Evolutionary conservation across 2,329 filamentous ascomycete genomes (phyloP).

Genomic region (Tolypocladium cylindrosporum): DNA sequence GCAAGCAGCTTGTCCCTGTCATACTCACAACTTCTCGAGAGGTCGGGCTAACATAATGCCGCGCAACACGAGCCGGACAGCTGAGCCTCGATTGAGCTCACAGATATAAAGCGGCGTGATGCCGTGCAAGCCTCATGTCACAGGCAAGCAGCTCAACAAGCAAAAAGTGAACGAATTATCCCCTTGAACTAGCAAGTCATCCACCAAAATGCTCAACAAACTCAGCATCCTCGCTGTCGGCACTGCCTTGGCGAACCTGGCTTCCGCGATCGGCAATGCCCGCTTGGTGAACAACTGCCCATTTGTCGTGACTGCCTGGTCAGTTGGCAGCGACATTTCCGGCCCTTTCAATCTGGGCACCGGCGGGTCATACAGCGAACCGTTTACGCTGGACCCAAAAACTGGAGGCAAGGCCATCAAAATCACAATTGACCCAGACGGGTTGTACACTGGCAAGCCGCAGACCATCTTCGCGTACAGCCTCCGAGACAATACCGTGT

Average conservation of each 20-base stretch:
- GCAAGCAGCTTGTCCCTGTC: not conserved
- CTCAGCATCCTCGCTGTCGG: conserved; percentile 3
- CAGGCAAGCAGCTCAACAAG: not conserved
- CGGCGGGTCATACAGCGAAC: conserved; percentile 20
- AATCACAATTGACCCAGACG: conserved; percentile 21
- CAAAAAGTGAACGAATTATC: not conserved
- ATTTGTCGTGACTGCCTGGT: conserved; percentile 25
- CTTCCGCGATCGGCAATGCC: conserved; percentile 19
- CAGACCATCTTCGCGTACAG: conserved; percentile 30
- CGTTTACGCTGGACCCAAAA: conserved; percentile 21
- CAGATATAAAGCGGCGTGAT: not conserved
- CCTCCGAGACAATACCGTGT: conserved; percentile 22
- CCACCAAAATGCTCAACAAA: conserved; percentile 7
- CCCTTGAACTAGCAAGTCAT: not conserved
- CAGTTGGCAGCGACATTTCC: conserved; percentile 22
- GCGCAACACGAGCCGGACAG: not conserved
- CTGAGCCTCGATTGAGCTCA: not conserved
- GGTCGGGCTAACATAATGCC: not conserved
- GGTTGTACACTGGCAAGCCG: conserved; percentile 27
- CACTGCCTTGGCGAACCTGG: conserved; percentile 3
- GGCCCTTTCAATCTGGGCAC: conserved; percentile 14
- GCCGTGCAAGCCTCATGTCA: not conserved
- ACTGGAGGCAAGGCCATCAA: conserved; percentile 30
- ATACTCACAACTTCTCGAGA: not conserved
- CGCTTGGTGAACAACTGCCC: conserved; percentile 26